phyloP scores from a whole-genome alignment of 192 early-diverging fungal genomes.

The Coemansia pectinata region DNA sequence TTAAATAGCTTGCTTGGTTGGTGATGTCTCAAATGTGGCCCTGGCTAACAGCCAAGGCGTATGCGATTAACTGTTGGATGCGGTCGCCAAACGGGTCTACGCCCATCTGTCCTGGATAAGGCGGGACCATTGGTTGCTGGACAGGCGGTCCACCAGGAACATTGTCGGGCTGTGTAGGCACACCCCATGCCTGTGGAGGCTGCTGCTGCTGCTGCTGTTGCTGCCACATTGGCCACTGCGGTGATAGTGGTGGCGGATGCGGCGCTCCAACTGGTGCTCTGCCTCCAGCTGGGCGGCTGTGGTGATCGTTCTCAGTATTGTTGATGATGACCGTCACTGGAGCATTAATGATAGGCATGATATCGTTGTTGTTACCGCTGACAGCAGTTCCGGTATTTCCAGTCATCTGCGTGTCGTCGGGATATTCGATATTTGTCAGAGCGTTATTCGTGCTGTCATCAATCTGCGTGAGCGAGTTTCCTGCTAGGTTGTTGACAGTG shows the following conservation, averaged over 20 bases:
- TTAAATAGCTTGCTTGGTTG: neutral
- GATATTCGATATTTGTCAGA: constrained; percentile 30
- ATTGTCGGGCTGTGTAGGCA: neutral
- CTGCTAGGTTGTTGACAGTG: constrained; percentile 31
- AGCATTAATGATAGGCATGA: constrained; percentile 53
- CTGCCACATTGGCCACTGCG: neutral
- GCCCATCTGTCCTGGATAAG: neutral
- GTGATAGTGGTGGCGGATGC: neutral
- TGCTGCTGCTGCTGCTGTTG: constrained; percentile 12
- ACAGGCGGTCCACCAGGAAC: neutral
- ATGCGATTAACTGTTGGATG: constrained; percentile 28
- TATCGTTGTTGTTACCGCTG: constrained; percentile 49
- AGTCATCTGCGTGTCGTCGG: constrained; percentile 38
- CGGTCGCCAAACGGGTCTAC: constrained; percentile 7
- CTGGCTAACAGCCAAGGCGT: constrained; percentile 26
- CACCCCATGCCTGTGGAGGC: neutral
- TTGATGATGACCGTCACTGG: constrained; percentile 52
- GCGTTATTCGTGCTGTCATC: constrained; percentile 37
- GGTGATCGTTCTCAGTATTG: constrained; percentile 4
- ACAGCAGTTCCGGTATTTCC: constrained; percentile 48
- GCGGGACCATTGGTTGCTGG: neutral
- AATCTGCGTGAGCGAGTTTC: constrained; percentile 38
- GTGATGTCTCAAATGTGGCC: constrained; percentile 1
- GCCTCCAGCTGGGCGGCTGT: neutral
- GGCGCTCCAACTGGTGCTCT: neutral